Evolutionary conservation across 2,329 filamentous ascomycete species (phyloP), one percentile per base, ranked within the genome.

Genomic region (Diplodia seriata): DNA sequence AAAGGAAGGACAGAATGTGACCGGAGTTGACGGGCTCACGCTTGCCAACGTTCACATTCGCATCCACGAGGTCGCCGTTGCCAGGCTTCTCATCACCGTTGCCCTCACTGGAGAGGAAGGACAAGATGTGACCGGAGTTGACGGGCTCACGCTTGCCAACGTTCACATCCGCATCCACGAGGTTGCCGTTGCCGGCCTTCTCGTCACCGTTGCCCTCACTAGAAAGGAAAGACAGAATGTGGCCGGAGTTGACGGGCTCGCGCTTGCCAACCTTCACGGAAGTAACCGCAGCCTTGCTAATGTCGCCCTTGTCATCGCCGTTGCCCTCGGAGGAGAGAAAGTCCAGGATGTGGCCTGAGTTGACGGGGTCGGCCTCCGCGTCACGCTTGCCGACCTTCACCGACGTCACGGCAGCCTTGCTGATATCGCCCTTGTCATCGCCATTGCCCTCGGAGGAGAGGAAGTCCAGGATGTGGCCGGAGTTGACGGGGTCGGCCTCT

Each of bases 131-230:
- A 20, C 33, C 59, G 1, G 40, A 15, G 29, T 63, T 63, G 59
- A 49, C 40, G 14, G 59, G 43, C 18, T 63, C 59, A 4, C 47
- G 29, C 59, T 47, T 59, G 50, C 20, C 20, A 14, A 53, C 50
- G 9, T 26, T 53, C 20, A 53, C 50, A 15, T 23, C 9, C 20
- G n/a, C 15, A 38, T 47, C 23, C n/a, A 36, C 23, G 29, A 15
- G 36, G 14, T 23, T 40, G 11, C 12, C 8, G 11, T 15, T 26
- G 18, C 15, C 56, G 29, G 26, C 29, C 43, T 51, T 18, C 18
- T 63, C 59, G 12, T 63, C 59, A n/a, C 47, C 59, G 3, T 36
- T 36, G 3, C 59, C 57, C 40, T 61, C 57, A 18, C 12, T 12
- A 12, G 14, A 7, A 2, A 61, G 26, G 40, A 61, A 61, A 1